phyloP scores from a whole-genome alignment of 1,284 basidiomycete species.

The Omphalotus olearius region DNA sequence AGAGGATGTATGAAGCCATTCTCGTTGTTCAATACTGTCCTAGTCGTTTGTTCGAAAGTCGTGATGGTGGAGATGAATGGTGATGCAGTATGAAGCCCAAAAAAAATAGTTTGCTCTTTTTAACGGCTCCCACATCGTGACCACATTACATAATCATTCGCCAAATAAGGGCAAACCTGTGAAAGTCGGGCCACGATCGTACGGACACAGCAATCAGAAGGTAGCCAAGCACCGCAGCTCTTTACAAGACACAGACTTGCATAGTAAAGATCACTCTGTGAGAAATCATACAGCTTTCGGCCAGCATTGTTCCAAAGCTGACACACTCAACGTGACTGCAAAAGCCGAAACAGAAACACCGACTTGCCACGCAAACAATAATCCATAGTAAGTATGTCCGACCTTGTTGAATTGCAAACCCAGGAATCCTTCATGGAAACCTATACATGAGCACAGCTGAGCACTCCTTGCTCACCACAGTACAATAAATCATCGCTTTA shows the following conservation, averaged over 20 bases:
- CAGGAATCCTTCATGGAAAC: too few species aligned
- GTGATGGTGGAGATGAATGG: background rate
- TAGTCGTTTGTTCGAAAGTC: background rate
- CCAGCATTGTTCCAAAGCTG: too few species aligned
- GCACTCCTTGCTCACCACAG: too few species aligned
- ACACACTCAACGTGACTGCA: too few species aligned
- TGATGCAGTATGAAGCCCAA: background rate
- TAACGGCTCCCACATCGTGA: background rate
- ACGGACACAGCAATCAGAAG: too few species aligned
- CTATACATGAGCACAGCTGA: too few species aligned
- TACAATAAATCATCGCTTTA: too few species aligned
- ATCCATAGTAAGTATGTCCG: too few species aligned
- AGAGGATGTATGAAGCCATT: constrained; percentile 6
- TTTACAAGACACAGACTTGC: background rate
- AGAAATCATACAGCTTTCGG: too few species aligned
- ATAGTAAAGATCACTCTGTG: background rate
- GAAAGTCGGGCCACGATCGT: background rate
- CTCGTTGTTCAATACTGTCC: background rate
- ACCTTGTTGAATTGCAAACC: too few species aligned
- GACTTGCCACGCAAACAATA: too few species aligned
- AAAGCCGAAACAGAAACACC: too few species aligned
- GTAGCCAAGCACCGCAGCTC: background rate
- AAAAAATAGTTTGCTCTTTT: background rate
- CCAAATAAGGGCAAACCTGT: background rate
- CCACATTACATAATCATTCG: background rate